Conservation (phyloP, 352 stramenopile species). For the Globisporangium cederbergense region DNA sequence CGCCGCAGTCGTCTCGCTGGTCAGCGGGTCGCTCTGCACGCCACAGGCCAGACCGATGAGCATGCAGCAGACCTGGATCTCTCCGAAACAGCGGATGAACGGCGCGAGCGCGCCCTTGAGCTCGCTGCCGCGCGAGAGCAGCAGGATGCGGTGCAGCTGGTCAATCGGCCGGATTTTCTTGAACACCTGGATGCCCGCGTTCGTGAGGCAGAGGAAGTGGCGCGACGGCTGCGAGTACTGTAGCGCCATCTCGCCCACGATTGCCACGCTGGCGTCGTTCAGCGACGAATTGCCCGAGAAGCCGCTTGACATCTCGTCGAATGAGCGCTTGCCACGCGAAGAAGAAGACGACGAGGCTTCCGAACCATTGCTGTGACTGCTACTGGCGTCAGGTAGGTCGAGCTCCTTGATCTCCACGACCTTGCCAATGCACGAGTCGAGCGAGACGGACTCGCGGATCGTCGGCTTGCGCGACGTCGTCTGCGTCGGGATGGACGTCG, state of each 20-base stretch:
- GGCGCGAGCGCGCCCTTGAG: slow-evolving; percentile 59
- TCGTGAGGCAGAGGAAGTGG: slow-evolving; percentile 85
- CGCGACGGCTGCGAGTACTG: slow-evolving; percentile 81
- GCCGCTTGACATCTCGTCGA: slow-evolving; percentile 69
- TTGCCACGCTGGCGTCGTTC: slow-evolving; percentile 26
- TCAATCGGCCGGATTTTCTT: slow-evolving; percentile 89
- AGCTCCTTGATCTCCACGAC: slow-evolving; percentile 81
- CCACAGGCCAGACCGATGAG: slow-evolving; percentile 85
- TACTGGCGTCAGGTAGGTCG: slow-evolving; percentile 23
- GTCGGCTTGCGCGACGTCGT: slow-evolving; percentile 58
- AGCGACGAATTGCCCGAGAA: slow-evolving; percentile 13
- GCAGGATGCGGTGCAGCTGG: slow-evolving; percentile 73
- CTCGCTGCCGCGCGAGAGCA: slow-evolving; percentile 65
- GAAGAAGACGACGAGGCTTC: slow-evolving; percentile 7
- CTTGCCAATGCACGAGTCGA: slow-evolving; percentile 78
- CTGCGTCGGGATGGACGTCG: slow-evolving; percentile 54
- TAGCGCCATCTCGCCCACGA: slow-evolving; percentile 76
- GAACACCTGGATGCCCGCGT: slow-evolving; percentile 84
- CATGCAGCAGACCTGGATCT: slow-evolving; percentile 87
- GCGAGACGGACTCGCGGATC: slow-evolving; percentile 71
- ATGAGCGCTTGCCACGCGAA: slow-evolving; percentile 56
- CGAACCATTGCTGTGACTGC: slow-evolving; percentile 19
- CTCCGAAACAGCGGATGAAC: slow-evolving; percentile 81
- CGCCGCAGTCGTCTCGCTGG: slow-evolving; percentile 48
- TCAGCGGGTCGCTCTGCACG: slow-evolving; percentile 72